A percentile compares a stretch with the other conserved stretches of the same genome.
These are phyloP conservation scores for Nicotiana knightiana DNA, from an alignment of 257 asterid species.

Conservation along the genomic window DNA sequence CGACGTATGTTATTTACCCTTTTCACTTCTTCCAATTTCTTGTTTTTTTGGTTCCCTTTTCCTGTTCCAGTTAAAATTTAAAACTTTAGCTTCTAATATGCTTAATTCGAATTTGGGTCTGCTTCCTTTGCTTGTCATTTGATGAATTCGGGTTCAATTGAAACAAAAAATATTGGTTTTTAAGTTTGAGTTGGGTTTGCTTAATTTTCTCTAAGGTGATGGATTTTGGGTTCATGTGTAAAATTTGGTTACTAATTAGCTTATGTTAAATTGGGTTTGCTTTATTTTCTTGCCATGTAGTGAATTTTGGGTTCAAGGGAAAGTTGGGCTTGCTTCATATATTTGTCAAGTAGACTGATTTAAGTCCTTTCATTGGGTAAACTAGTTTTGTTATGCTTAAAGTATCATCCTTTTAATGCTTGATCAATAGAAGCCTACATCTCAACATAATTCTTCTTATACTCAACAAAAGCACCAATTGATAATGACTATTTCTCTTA, in stretches of 20 bases:
- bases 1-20: constrained; percentile 45
- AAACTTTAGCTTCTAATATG: not conserved
- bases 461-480: not conserved
- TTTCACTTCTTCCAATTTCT: not conserved
- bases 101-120: not conserved
- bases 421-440: not conserved
- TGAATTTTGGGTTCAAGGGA: not conserved
- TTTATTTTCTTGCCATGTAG: no score
- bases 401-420: not conserved
- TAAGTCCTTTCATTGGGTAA: not conserved
- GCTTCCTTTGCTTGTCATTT: not conserved
- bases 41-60: not conserved
- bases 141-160: not conserved
- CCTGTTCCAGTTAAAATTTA: not conserved
- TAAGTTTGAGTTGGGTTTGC: not conserved
- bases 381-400: not conserved
- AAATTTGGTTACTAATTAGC: not conserved
- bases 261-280: no score
- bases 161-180: not conserved
- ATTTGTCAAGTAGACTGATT: not conserved
- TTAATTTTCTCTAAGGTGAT: not conserved
- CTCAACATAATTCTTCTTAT: not conserved
- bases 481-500: not conserved
- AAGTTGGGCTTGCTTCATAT: not conserved
- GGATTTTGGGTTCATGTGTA: not conserved